Evolutionary conservation across 164 flowering plant species (phyloP).

Genomic region (Hamamelis virginiana): DNA sequence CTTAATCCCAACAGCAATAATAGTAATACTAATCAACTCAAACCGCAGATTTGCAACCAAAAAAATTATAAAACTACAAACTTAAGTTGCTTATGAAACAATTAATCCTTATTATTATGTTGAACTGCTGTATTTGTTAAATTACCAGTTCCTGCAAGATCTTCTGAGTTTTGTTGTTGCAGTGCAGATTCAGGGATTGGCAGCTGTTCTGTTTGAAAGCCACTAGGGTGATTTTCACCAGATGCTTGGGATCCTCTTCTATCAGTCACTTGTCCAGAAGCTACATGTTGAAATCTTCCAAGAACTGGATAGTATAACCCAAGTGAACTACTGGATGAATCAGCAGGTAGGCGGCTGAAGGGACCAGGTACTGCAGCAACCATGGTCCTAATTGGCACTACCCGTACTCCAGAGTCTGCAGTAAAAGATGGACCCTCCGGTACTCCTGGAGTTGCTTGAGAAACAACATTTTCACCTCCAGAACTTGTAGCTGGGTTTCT

Average conservation of each 20-base stretch:
- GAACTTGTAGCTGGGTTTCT: constrained; percentile 27
- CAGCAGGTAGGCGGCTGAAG: constrained; percentile 34
- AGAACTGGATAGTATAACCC: constrained; percentile 64
- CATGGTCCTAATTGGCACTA: constrained; percentile 62
- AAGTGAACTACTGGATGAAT: constrained; percentile 42
- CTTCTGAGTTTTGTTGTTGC: constrained; percentile 33
- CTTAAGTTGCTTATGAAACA: neutral
- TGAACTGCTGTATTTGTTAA: neutral
- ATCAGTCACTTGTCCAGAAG: constrained; percentile 35
- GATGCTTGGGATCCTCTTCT: constrained; percentile 42
- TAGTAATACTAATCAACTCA: no score
- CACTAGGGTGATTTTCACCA: constrained; percentile 21
- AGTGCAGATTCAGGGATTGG: constrained; percentile 23
- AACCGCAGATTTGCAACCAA: no score
- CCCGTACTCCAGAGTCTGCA: constrained; percentile 51
- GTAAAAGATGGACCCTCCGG: constrained; percentile 30
- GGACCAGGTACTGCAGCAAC: constrained; percentile 67
- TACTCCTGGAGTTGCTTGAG: constrained; percentile 30
- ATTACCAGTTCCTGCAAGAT: constrained; percentile 38
- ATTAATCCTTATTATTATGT: neutral
- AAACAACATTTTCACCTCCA: constrained; percentile 27
- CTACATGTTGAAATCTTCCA: constrained; percentile 54
- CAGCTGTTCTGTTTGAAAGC: constrained; percentile 24
- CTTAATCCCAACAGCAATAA: no score
- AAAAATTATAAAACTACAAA: neutral